These are phyloP conservation scores for Clarireedia paspali DNA, from an alignment of 2,329 filamentous ascomycete species.

Conservation along the genomic window DNA sequence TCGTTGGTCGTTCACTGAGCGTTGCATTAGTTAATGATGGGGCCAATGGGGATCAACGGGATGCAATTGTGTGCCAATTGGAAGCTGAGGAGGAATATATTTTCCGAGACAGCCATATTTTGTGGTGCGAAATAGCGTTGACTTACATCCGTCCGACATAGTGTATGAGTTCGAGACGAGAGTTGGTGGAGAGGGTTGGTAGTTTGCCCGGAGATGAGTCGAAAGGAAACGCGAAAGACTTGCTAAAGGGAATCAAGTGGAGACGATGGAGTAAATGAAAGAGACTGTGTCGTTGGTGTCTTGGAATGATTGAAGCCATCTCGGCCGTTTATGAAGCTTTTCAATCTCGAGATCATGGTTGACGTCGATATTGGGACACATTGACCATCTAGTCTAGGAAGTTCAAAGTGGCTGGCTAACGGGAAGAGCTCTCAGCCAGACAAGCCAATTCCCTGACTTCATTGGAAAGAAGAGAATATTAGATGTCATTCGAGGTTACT, in stretches of 20 bases:
- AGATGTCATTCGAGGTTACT: constrained; percentile 5
- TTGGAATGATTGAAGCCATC: constrained; percentile 14
- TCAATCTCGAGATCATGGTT: constrained; percentile 9
- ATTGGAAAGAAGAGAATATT: constrained; percentile 5
- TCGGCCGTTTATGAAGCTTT: constrained; percentile 21
- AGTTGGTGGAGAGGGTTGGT: no score
- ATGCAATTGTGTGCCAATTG: neutral
- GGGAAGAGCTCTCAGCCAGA: constrained; percentile 18
- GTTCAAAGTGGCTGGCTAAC: constrained; percentile 23
- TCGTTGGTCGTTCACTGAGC: constrained; percentile 51
- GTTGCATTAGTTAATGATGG: neutral
- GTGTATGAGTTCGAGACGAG: constrained; percentile 10
- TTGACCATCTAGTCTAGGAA: constrained; percentile 7
- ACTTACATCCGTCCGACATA: constrained; percentile 30
- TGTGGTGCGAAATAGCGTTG: constrained; percentile 8
- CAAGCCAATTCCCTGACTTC: constrained; percentile 6
- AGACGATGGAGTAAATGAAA: constrained; percentile 2
- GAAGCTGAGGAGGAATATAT: constrained; percentile 3
- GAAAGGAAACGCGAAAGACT: neutral
- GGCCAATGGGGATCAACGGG: neutral
- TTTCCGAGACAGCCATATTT: neutral
- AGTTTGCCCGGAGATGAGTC: neutral
- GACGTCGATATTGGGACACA: constrained; percentile 2
- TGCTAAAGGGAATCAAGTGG: neutral
- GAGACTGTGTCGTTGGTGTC: constrained; percentile 12